These are phyloP conservation scores for Knufia fluminis DNA, from an alignment of 2,329 filamentous ascomycete species.

Conservation along the genomic window DNA sequence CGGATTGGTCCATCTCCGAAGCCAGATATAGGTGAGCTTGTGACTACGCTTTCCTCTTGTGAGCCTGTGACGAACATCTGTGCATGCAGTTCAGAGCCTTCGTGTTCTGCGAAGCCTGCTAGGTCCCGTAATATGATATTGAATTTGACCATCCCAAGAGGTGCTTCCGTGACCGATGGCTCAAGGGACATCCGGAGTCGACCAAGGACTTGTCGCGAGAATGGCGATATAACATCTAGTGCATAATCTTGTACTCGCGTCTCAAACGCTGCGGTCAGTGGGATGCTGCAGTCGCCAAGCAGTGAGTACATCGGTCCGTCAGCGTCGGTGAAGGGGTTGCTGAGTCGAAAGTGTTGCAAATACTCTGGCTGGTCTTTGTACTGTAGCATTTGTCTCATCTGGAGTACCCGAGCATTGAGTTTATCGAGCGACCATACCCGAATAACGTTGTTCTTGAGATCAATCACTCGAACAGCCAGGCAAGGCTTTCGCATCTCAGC, in stretches of 20 bases:
- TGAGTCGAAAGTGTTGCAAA: constrained; percentile 80
- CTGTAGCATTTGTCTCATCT: constrained; percentile 95
- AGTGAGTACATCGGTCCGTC: constrained; percentile 90
- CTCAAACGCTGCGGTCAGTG: constrained; percentile 85
- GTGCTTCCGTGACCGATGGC: constrained; percentile 84
- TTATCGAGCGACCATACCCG: constrained; percentile 94
- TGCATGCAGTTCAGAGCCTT: constrained; percentile 90
- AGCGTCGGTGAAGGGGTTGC: constrained; percentile 84
- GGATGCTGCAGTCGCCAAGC: constrained; percentile 86
- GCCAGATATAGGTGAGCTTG: constrained; percentile 84
- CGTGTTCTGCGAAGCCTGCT: constrained; percentile 85
- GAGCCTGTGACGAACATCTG: constrained; percentile 92
- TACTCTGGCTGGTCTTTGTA: constrained; percentile 95
- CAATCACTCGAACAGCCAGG: constrained; percentile 78
- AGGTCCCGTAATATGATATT: constrained; percentile 98
- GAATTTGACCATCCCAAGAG: constrained; percentile 88
- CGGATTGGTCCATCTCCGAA: constrained; percentile 89
- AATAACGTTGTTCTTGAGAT: constrained; percentile 77
- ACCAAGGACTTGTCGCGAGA: constrained; percentile 81
- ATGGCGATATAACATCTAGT: constrained; percentile 82
- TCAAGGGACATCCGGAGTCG: constrained; percentile 86
- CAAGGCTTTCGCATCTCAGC: constrained; percentile 81
- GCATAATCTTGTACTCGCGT: constrained; percentile 89
- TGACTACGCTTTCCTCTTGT: constrained; percentile 81
- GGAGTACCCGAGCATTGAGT: constrained; percentile 71